Base-by-base conservation (phyloP, 2,329 filamentous ascomycete genomes). In the Dactylonectria macrodidyma region DNA sequence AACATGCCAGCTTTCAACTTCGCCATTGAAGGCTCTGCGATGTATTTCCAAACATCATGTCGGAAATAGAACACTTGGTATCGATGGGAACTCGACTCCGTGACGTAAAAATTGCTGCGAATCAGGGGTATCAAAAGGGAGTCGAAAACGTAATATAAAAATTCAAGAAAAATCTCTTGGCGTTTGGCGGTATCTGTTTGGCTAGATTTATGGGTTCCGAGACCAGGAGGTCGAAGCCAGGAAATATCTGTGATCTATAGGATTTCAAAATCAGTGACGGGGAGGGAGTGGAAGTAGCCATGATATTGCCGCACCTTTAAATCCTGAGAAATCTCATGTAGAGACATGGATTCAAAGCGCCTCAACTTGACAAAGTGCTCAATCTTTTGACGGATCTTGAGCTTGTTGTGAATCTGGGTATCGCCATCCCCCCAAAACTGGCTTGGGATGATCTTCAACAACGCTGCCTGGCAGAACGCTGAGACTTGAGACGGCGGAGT, bases 131-230 rank as follows among this genome's bases (percentile, higher is more conserved):
- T 93, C 63, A 99, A 78, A 24, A 98, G 86, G 0, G 95, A 98
- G 80, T 99, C 96, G 75, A 99, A 96, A 4, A 97, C 72, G 78
- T 95, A 99, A 82, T 98, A 98, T 7, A 98, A 76, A 65, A 98
- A 91, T 78, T 99, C 96, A 60, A 90, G 82, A 56, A 98, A 89
- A 0, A 98, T 86, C 76, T 98, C 93, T 30, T 83, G 84, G 11
- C 95, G 91, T 80, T 98, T 98, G 7, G 83, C 82, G 34, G 88
- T 84, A 76, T 98, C 95, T 0, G 92, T 91, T 66, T 86, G 84
- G 67, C 92, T 92, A 57, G 92, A 84, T 62, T 91, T 95, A 10
- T 79, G 76, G 2, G 78, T 79, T 14, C 78, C 73, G 1, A 86
- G 77, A 12, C 80, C 80, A 1, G 87, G 87, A 38, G 89, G 87